These are phyloP conservation scores for Gnaphalium uliginosum DNA, from an alignment of 129 eudicot species.

Conservation along the genomic window DNA sequence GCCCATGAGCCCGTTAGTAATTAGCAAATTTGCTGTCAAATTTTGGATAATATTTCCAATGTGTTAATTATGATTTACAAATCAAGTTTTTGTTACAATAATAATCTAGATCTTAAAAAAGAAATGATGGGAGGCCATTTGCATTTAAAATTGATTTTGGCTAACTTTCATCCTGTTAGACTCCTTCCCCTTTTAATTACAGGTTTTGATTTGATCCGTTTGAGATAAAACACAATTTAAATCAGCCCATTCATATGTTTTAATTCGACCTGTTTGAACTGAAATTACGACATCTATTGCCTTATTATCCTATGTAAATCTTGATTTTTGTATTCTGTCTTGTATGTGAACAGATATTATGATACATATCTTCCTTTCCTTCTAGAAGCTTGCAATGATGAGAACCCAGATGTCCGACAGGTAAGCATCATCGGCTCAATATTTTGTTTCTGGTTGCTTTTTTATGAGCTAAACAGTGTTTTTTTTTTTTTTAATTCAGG, in stretches of 20 bases:
- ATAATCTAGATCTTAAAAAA: background rate
- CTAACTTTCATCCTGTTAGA: background rate
- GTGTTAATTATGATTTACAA: background rate
- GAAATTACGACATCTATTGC: background rate
- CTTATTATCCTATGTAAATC: background rate
- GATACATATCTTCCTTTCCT: conserved; percentile 96
- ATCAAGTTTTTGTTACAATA: background rate
- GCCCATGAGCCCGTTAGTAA: background rate
- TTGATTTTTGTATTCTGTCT: background rate
- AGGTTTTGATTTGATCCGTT: background rate
- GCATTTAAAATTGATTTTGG: background rate
- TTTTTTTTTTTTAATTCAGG: conserved; percentile 45
- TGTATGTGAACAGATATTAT: conserved; percentile 60
- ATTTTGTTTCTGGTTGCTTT: conserved; percentile 4
- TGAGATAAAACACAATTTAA: background rate
- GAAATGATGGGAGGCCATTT: background rate
- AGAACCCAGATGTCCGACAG: conserved; percentile 95
- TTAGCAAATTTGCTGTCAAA: background rate
- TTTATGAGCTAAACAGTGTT: conserved; percentile 11
- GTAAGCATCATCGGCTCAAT: conserved; percentile 34
- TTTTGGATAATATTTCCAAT: background rate
- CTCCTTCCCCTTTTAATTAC: background rate
- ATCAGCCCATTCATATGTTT: background rate
- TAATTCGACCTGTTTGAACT: background rate
- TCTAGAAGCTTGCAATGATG: conserved; percentile 97